A percentile compares a stretch with the other conserved stretches of the same genome.
phyloP scores from a whole-genome alignment of 208 protist genomes.

The Balamuthia mandrillaris region DNA sequence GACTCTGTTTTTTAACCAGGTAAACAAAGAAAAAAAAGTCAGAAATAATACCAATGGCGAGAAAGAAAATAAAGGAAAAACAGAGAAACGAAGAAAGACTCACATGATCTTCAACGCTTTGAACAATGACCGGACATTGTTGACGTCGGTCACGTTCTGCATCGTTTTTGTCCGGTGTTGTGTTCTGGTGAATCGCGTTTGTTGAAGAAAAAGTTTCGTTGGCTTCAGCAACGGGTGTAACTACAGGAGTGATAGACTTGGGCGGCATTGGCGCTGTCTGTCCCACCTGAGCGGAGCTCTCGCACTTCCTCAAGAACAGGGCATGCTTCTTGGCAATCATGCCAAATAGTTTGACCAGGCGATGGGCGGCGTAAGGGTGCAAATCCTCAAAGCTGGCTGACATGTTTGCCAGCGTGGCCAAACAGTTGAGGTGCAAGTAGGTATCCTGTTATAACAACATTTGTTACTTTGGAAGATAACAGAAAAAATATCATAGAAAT shows the following conservation, averaged over 20 bases:
- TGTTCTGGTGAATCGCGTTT: too few species aligned
- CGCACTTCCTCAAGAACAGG: neutral
- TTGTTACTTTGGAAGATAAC: neutral
- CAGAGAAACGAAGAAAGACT: neutral
- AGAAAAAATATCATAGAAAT: too few species aligned
- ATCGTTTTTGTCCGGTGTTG: too few species aligned
- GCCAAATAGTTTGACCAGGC: conserved; percentile 10
- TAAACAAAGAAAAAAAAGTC: neutral
- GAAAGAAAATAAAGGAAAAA: neutral
- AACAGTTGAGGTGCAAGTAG: conserved; percentile 2
- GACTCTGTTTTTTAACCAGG: too few species aligned
- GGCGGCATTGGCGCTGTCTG: too few species aligned
- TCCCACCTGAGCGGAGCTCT: neutral
- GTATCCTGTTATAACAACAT: too few species aligned
- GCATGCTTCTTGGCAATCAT: neutral
- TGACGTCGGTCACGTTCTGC: too few species aligned
- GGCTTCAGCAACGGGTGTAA: too few species aligned
- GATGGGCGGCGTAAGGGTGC: conserved; percentile 7
- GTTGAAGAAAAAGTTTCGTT: too few species aligned
- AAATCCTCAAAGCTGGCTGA: neutral
- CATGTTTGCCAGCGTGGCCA: conserved; percentile 22
- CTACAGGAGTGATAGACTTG: too few species aligned
- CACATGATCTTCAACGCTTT: neutral
- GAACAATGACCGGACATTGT: too few species aligned
- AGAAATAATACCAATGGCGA: neutral